A percentile compares a stretch with the other conserved stretches of the same genome.
phyloP scores from a whole-genome alignment of 805 yeast species.

The Yamadazyma olivae region DNA sequence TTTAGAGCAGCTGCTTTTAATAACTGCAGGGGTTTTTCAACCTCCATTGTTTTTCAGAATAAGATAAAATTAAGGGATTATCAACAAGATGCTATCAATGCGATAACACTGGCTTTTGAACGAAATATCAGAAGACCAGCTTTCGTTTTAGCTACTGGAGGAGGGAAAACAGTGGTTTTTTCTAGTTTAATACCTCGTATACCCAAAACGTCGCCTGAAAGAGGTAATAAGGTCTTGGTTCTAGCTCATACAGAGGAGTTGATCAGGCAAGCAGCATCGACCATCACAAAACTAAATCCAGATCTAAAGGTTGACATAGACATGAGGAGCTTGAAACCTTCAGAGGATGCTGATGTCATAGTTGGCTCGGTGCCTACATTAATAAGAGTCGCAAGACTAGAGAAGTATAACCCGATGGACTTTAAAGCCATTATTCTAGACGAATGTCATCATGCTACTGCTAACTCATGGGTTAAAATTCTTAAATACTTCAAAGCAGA shows the following conservation, averaged over 20 bases:
- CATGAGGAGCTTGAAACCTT: slow-evolving; percentile 54
- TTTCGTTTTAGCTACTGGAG: slow-evolving; percentile 88
- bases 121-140: slow-evolving; percentile 59
- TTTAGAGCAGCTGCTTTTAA: too few species aligned
- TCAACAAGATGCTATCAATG: slow-evolving; percentile 66
- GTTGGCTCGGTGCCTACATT: slow-evolving; percentile 78
- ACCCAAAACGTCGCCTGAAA: slow-evolving; percentile 21
- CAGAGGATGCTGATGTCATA: slow-evolving; percentile 54
- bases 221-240: slow-evolving; percentile 48
- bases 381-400: slow-evolving; percentile 43
- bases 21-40: too few species aligned
- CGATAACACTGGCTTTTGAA: slow-evolving; percentile 48
- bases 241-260: slow-evolving; percentile 82
- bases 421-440: slow-evolving; percentile 77
- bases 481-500: slow-evolving; percentile 56
- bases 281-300: slow-evolving; percentile 49
- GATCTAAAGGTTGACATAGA: slow-evolving; percentile 57
- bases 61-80: slow-evolving; percentile 42
- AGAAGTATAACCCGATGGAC: slow-evolving; percentile 51
- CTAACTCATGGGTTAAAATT: slow-evolving; percentile 59
- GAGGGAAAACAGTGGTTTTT: slow-evolving; percentile 88
- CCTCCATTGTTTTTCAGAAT: too few species aligned
- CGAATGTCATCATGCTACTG: slow-evolving; percentile 91
- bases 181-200: slow-evolving; percentile 51
- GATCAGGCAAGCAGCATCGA: slow-evolving; percentile 62